A percentile compares a stretch with the other conserved stretches of the same genome.
Evolutionary conservation across 768 basidiomycete species (phyloP).

Genomic region (Pulveroboletus sp.): DNA sequence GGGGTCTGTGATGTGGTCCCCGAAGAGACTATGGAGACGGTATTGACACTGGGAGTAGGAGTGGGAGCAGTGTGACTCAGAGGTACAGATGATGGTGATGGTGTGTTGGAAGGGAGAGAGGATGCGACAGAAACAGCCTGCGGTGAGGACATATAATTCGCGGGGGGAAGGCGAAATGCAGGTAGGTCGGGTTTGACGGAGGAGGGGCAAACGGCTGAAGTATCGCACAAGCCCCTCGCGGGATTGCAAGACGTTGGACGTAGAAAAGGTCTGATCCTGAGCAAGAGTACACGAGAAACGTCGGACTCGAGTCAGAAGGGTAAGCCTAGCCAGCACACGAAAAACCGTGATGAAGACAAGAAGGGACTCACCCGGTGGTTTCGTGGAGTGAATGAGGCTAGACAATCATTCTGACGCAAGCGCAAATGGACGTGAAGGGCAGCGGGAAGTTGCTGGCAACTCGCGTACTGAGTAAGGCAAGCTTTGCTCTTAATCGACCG

Average conservation of each 20-base stretch:
- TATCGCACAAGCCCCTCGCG: conserved; percentile 1
- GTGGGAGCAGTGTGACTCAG: conserved; percentile 5
- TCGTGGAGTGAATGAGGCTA: conserved; percentile 15
- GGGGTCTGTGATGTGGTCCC: conserved; percentile 17
- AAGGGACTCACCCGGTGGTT: conserved; percentile 17
- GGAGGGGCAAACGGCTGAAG: conserved; percentile 4
- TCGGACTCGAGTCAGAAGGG: neutral
- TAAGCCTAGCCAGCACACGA: neutral
- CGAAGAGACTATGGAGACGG: conserved; percentile 22
- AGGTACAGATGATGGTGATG: conserved; percentile 6
- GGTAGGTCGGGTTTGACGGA: conserved; percentile 1
- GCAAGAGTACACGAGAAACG: neutral
- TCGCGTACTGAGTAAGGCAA: conserved; percentile 14
- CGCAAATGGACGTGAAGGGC: conserved; percentile 20
- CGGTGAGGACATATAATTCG: conserved; percentile 23
- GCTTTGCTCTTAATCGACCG: conserved; percentile 15
- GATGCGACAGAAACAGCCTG: conserved; percentile 4
- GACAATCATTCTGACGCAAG: conserved; percentile 15
- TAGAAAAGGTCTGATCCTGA: conserved; percentile 1
- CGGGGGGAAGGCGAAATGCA: conserved; percentile 10
- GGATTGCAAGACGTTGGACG: neutral
- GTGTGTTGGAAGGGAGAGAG: conserved; percentile 9
- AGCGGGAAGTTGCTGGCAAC: conserved; percentile 12
- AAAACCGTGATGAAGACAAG: neutral
- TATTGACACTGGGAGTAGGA: conserved; percentile 8